phyloP scores from a whole-genome alignment of 139 green algal species.

The Penium margaritaceum region DNA sequence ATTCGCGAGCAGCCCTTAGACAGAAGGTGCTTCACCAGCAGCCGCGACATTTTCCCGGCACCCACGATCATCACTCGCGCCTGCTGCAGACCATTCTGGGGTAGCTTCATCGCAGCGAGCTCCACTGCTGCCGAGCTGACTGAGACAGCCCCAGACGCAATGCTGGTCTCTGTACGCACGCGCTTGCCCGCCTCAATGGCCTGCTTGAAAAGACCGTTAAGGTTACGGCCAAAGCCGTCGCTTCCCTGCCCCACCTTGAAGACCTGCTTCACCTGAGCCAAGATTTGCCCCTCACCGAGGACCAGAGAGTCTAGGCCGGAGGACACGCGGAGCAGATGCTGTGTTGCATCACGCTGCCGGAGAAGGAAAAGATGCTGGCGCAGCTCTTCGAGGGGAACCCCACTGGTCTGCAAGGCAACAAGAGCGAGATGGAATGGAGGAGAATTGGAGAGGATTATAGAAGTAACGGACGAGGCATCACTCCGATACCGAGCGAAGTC shows the following conservation, averaged over 20 bases:
- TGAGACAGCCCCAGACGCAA: slow-evolving; percentile 84
- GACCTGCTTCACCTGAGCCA: slow-evolving; percentile 87
- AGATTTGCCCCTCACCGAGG: slow-evolving; percentile 97
- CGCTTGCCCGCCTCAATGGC: slow-evolving; percentile 93
- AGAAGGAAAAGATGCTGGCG: slow-evolving; percentile 91
- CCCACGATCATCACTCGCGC: slow-evolving; percentile 87
- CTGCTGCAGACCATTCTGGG: slow-evolving; percentile 69
- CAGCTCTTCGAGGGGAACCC: slow-evolving; percentile 85
- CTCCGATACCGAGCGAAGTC: no score
- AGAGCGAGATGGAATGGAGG: not conserved
- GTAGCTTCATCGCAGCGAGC: slow-evolving; percentile 93
- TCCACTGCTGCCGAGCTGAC: slow-evolving; percentile 92
- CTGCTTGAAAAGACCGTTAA: slow-evolving; percentile 98
- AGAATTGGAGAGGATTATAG: not conserved
- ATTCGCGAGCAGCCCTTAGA: slow-evolving; percentile 88
- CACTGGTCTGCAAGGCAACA: slow-evolving; percentile 59
- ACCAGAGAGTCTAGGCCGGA: slow-evolving; percentile 93
- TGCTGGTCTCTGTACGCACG: slow-evolving; percentile 87
- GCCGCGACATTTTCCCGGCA: slow-evolving; percentile 91
- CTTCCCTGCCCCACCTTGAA: slow-evolving; percentile 82
- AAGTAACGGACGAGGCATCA: not conserved
- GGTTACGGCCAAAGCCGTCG: slow-evolving; percentile 86
- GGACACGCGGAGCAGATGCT: slow-evolving; percentile 86
- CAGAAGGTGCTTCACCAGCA: slow-evolving; percentile 95
- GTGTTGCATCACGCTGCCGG: slow-evolving; percentile 85